Percentiles rank a stretch among this genome's conserved stretches.
Conservation (phyloP, 306 rosid species). For the Castanospermum australe region DNA sequence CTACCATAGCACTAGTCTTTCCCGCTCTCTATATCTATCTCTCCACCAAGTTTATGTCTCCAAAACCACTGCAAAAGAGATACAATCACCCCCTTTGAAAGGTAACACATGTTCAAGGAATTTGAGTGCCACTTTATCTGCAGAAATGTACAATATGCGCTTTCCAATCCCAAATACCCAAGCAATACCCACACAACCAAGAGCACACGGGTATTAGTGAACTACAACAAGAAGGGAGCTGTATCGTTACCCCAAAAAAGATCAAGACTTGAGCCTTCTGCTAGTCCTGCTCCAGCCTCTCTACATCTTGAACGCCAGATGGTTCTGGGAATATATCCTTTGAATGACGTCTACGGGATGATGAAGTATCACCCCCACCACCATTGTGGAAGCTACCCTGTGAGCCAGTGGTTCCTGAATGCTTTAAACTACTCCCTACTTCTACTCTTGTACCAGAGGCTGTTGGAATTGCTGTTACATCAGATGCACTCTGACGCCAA, state of each 20-base stretch:
- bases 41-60: constrained; percentile 24
- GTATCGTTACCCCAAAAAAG: constrained; percentile 51
- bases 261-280: constrained; percentile 35
- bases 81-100: constrained; percentile 13
- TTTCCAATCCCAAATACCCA: constrained; percentile 34
- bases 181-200: constrained; percentile 22
- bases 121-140: constrained; percentile 28
- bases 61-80: constrained; percentile 34
- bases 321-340: constrained; percentile 89
- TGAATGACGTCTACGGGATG: constrained; percentile 62
- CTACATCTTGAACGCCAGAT: constrained; percentile 55
- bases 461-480: constrained; percentile 52
- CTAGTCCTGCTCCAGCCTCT: constrained; percentile 54
- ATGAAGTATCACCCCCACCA: constrained; percentile 61
- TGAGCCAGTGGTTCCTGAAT: constrained; percentile 72
- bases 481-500: constrained; percentile 89
- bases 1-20: constrained; percentile 44
- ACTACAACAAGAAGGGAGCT: constrained; percentile 45
- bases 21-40: constrained; percentile 25
- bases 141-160: constrained; percentile 32
- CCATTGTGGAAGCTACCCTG: constrained; percentile 64
- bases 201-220: constrained; percentile 24
- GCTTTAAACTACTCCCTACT: constrained; percentile 69
- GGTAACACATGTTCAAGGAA: constrained; percentile 15
- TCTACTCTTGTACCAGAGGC: constrained; percentile 49